phyloP scores from a whole-genome alignment of 352 stramenopile genomes.

The Globisporangium splendens region DNA sequence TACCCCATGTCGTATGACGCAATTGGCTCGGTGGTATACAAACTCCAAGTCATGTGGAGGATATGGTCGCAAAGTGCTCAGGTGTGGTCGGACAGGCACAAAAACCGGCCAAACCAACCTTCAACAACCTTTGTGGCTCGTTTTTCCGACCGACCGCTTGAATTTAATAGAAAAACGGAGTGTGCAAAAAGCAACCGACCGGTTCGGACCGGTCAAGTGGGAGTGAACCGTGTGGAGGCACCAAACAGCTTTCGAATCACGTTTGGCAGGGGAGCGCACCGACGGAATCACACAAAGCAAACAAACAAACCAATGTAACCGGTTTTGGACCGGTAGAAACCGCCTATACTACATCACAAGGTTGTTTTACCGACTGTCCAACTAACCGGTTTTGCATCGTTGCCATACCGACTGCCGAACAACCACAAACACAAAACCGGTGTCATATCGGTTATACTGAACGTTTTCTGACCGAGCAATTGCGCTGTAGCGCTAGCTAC shows the following conservation, averaged over 20 bases:
- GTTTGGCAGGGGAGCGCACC: conserved; percentile 6
- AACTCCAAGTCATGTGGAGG: conserved; percentile 4
- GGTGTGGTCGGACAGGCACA: conserved; percentile 29
- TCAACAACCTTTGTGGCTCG: conserved; percentile 2
- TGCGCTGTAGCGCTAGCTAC: too few relatives aligned
- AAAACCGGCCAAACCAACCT: conserved; percentile 7
- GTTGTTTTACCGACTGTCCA: too few relatives aligned
- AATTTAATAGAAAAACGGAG: background rate
- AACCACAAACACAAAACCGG: background rate
- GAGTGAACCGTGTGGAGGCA: conserved; percentile 13
- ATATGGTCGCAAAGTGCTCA: background rate
- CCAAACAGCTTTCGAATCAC: conserved; percentile 1
- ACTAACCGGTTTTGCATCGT: too few relatives aligned
- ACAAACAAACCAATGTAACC: background rate
- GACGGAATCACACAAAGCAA: background rate
- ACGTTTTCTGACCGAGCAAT: too few relatives aligned
- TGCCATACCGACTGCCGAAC: too few relatives aligned
- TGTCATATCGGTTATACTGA: background rate
- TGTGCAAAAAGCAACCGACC: conserved; percentile 6
- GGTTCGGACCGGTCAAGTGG: conserved; percentile 11
- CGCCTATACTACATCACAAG: too few relatives aligned
- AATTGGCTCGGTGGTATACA: conserved; percentile 7
- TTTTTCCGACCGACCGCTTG: conserved; percentile 7
- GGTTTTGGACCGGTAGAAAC: conserved; percentile 3
- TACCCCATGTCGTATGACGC: background rate